Base-by-base conservation (phyloP, 192 early-diverging fungal genomes). In the Funneliformis mosseae region DNA sequence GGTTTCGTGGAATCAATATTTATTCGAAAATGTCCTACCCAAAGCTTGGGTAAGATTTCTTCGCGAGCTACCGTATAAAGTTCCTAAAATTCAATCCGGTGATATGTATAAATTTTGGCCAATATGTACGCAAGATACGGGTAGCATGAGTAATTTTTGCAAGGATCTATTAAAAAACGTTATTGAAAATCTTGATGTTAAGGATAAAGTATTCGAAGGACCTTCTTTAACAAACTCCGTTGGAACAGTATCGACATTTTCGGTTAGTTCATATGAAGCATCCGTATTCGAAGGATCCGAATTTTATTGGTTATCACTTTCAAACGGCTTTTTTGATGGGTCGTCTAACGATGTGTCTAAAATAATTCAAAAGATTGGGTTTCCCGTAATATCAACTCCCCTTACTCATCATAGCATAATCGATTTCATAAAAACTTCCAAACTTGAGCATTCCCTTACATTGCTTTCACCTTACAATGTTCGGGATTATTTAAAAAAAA, bases 21-120 rank as follows among this genome's bases (percentile, higher is more conserved):
- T 67, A 33, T 67, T 67, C n/a, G 25, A 67, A 8, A 27, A 67
- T 1, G 64, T 67, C 14, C 4, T 67, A 67, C 64, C 64, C 10
- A 27, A 67, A 14, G 64, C 64, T 67, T 67, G 64, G 64, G 27
- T 33, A 14, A 67, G 33, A 67, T 67, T 67, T 38, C 64, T 67
- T 67, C 7, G 11, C 33, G 27, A 27, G 10, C 25, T 67, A 14
- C 64, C 12, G 12, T 27, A 8, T 5, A 27, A 67, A 7, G 28
- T 18, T 5, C 12, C 64, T 10, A 21, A 55, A 21, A 55, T 55
- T 21, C 3, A 55, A 21, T 10, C 3, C 11, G 12, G 33, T 18
- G 64, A 67, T 38, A 16, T 33, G 12, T 67, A 67, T 27, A 67
- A 67, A 67, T 67, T 27, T 18, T 67, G 64, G 64, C 64, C 64